Percentiles rank a stretch among this genome's conserved stretches.
Conservation (phyloP, 257 asterid species). For the Solanum chiquidenum region DNA sequence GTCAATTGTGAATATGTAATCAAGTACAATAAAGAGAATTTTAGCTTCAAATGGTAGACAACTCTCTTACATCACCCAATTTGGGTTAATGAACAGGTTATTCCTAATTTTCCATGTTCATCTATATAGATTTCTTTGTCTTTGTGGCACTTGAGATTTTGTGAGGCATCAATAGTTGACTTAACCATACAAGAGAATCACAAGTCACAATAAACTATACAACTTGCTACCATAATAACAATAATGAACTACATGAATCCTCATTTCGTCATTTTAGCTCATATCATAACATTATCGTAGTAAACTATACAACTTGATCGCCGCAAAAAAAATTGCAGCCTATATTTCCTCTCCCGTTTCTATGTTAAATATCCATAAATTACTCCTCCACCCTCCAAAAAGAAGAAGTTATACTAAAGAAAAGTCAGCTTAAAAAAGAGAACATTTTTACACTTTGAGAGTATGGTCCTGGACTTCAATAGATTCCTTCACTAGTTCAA, state of each 20-base stretch:
- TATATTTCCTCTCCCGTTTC: background rate
- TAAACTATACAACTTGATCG: conserved; percentile 3
- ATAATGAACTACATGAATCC: background rate
- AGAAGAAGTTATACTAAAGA: background rate
- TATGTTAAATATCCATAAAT: background rate
- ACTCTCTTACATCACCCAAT: background rate
- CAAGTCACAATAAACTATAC: background rate
- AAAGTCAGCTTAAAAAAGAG: conserved; percentile 1
- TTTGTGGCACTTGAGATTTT: background rate
- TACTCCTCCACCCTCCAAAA: background rate
- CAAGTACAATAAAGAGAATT: background rate
- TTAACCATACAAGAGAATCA: background rate
- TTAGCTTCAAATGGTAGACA: background rate
- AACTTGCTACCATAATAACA: background rate
- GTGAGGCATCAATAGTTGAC: background rate
- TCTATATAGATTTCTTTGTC: background rate
- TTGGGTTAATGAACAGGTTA: background rate
- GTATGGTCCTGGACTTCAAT: conserved; percentile 35
- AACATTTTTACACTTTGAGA: conserved; percentile 29
- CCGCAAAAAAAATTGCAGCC: background rate
- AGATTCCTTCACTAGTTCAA: conserved; percentile 41
- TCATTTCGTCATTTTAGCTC: background rate
- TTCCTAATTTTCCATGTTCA: background rate
- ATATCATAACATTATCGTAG: background rate
- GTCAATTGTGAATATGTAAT: background rate